Evolutionary conservation across 441 rosid genomes (phyloP), one percentile per base, ranked within the genome.

Genomic region (Viola pubescens): DNA sequence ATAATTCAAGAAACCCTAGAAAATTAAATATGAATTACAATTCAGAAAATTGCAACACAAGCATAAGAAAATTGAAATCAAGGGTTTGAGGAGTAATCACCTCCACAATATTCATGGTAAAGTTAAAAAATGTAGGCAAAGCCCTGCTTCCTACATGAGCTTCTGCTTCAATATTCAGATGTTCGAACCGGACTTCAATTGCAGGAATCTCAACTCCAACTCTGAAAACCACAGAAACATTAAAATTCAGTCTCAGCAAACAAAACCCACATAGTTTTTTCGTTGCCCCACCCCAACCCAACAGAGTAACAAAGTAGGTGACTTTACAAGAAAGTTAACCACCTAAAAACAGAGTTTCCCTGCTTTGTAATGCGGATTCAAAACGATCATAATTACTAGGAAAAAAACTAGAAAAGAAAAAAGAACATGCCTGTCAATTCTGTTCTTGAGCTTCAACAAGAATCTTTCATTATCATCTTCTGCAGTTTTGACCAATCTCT

Each of bases 91-190:
- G 1, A 3, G 4, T 46, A 46, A n/a, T 62, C 45, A 82, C 89
- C 81, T 88, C 90, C 8, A 71, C 62, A 26, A 82, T 71, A 41
- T 75, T 73, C 58, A 65, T 41, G 26, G 43, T 60, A 68, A 82
- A 85, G 63, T 83, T 83, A 47, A 77, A 40, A 11, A 85, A 52
- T 13, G 88, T 65, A 3, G 96, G 90, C 66, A 86, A 66, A 54
- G 84, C 92, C 70, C 96, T 83, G 67, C 87, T 78, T 61, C 96
- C 92, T 0, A 74, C 78, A 72, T 82, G 75, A 52, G 82, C 87
- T 71, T 75, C 78, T 53, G 84, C 86, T 68, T 79, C 88, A 11
- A 88, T 50, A 58, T 62, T 83, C 3, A 88, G 56, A 75, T 86
- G 74, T 74, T 88, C 90, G 47, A 77, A 88, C 71, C 92, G 65